phyloP scores from a whole-genome alignment of 192 early-diverging fungal genomes.

The Coemansia sp. region DNA sequence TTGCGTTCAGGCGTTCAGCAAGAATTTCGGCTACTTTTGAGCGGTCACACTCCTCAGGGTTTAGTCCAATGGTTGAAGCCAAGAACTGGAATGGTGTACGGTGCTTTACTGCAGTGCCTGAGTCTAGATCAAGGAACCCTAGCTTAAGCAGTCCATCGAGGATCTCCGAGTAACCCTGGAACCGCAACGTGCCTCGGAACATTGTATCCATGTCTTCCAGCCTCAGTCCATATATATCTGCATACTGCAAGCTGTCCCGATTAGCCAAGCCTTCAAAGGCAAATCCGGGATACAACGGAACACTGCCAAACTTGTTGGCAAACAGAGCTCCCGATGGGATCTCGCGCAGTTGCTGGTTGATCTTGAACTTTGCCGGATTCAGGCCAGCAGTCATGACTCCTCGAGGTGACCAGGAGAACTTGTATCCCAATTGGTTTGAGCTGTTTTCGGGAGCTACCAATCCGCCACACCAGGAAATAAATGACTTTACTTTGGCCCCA shows the following conservation, averaged over 20 bases:
- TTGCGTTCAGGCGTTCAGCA: slow-evolving; percentile 5
- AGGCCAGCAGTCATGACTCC: slow-evolving; percentile 87
- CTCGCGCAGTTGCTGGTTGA: slow-evolving; percentile 61
- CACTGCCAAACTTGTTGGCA: slow-evolving; percentile 63
- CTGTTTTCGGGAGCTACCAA: slow-evolving; percentile 90
- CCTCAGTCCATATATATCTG: slow-evolving; percentile 78
- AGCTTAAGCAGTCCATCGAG: slow-evolving; percentile 75
- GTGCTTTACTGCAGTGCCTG: slow-evolving; percentile 16
- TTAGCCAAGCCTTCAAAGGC: slow-evolving; percentile 93
- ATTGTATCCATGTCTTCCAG: slow-evolving; percentile 77
- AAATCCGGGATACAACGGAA: slow-evolving; percentile 83
- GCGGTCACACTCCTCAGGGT: neutral
- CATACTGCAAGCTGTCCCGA: slow-evolving; percentile 88
- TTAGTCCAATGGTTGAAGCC: slow-evolving; percentile 8
- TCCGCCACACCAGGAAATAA: slow-evolving; percentile 96
- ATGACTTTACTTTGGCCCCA: slow-evolving; percentile 72
- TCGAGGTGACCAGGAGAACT: slow-evolving; percentile 93
- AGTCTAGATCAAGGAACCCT: slow-evolving; percentile 69
- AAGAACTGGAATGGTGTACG: slow-evolving; percentile 29
- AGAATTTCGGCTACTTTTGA: slow-evolving; percentile 4
- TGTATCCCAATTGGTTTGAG: slow-evolving; percentile 88
- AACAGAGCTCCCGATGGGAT: slow-evolving; percentile 73
- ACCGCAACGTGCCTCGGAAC: slow-evolving; percentile 94
- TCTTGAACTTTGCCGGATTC: slow-evolving; percentile 80
- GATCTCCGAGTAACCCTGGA: slow-evolving; percentile 86